Percentiles rank a stretch among this genome's conserved stretches.
These are phyloP conservation scores for Chamaenerion angustifolium DNA, from an alignment of 345 rosid genomes.

Conservation along the genomic window DNA sequence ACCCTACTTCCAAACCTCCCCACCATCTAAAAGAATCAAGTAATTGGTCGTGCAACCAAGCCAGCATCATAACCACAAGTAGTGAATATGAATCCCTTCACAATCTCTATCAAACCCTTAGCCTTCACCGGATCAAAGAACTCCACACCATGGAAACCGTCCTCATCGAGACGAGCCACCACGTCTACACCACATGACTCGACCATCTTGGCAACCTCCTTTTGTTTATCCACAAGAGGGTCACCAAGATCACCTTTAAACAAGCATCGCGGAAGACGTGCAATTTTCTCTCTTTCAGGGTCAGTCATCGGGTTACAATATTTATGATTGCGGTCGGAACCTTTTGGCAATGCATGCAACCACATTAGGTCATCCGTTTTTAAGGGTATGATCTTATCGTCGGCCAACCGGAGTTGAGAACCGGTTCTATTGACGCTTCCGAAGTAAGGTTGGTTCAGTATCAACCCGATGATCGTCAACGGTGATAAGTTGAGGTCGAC, in stretches of 20 bases:
- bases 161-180: background rate
- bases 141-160: background rate
- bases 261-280: conserved; percentile 10
- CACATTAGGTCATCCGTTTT: conserved; percentile 18
- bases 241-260: background rate
- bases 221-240: conserved; percentile 3
- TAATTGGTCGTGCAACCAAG: too few species aligned
- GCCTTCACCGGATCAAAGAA: conserved; percentile 2
- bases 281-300: conserved; percentile 6
- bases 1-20: too few species aligned
- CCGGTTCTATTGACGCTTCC: conserved; percentile 18
- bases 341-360: conserved; percentile 25
- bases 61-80: background rate
- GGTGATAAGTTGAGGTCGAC: conserved; percentile 9
- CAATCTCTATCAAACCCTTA: background rate
- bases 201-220: background rate
- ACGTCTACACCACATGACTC: conserved; percentile 1
- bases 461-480: conserved; percentile 12
- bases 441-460: conserved; percentile 25
- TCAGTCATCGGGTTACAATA: conserved; percentile 20
- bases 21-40: too few species aligned
- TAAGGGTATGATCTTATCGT: conserved; percentile 15
- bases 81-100: conserved; percentile 4
- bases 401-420: conserved; percentile 12
- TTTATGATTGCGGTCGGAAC: conserved; percentile 25